Percentiles rank a stretch among this genome's conserved stretches.
phyloP scores from a whole-genome alignment of 73 alveolate species.

The Uronychia binucleata region DNA sequence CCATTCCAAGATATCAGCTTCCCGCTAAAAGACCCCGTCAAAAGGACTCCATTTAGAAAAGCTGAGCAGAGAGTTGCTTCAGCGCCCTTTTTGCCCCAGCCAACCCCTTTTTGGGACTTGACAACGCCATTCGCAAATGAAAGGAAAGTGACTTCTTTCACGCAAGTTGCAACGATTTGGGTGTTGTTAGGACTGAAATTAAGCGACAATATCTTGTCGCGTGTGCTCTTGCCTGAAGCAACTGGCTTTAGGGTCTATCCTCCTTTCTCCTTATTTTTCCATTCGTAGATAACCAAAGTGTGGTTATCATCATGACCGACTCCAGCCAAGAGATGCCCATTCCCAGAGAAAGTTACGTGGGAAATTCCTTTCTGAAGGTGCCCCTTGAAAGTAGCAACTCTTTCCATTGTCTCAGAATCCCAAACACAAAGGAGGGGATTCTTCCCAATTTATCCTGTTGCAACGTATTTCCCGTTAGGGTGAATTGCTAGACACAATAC shows the following conservation, averaged over 20 bases:
- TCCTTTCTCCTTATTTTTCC: conserved; percentile 83
- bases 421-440: conserved; percentile 94
- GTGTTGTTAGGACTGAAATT: conserved; percentile 82
- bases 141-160: conserved; percentile 90
- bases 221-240: conserved; percentile 92
- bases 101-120: conserved; percentile 88
- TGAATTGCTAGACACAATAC: conserved; percentile 92
- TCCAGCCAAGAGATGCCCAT: conserved; percentile 92
- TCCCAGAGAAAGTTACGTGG: conserved; percentile 90
- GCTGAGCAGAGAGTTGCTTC: conserved; percentile 89
- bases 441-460: conserved; percentile 97
- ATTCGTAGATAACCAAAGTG: conserved; percentile 91
- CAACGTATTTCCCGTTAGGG: conserved; percentile 79
- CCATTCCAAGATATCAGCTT: conserved; percentile 85
- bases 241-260: conserved; percentile 68
- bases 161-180: conserved; percentile 87
- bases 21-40: conserved; percentile 94
- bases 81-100: conserved; percentile 86
- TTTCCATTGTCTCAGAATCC: conserved; percentile 91
- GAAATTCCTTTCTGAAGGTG: conserved; percentile 91
- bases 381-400: conserved; percentile 81
- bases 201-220: conserved; percentile 86
- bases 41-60: conserved; percentile 72
- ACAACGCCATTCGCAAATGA: conserved; percentile 76
- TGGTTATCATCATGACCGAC: conserved; percentile 97